Percentiles rank a stretch among this genome's conserved stretches.
phyloP scores from a whole-genome alignment of 768 basidiomycete genomes.

The Hemileccinum rubropunctum region DNA sequence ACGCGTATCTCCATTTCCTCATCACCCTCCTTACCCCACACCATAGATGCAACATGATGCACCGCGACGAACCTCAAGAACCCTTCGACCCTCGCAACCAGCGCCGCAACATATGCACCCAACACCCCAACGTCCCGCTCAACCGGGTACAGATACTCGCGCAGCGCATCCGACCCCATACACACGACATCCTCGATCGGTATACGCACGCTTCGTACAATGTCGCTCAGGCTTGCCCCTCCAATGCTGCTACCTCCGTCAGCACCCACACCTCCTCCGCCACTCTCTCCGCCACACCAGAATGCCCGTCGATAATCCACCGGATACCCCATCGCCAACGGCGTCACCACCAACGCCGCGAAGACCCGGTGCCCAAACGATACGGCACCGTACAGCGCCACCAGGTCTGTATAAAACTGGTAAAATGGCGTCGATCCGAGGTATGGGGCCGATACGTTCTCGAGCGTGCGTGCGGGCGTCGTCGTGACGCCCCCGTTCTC shows the following conservation, averaged over 20 bases:
- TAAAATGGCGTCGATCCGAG: slow-evolving; percentile 79
- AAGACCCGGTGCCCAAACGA: slow-evolving; percentile 84
- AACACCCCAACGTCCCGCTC: slow-evolving; percentile 64
- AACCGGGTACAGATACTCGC: slow-evolving; percentile 68
- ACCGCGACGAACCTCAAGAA: slow-evolving; percentile 68
- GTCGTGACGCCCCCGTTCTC: background rate
- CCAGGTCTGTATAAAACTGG: slow-evolving; percentile 90
- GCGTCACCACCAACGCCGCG: slow-evolving; percentile 69
- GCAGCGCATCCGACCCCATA: slow-evolving; percentile 24
- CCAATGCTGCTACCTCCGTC: background rate
- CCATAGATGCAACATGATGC: slow-evolving; percentile 73
- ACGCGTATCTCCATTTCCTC: slow-evolving; percentile 20
- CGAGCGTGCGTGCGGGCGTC: slow-evolving; percentile 35
- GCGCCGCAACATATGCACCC: slow-evolving; percentile 56
- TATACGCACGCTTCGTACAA: slow-evolving; percentile 55
- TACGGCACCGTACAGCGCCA: slow-evolving; percentile 86
- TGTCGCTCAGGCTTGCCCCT: slow-evolving; percentile 5
- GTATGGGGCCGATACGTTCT: slow-evolving; percentile 52
- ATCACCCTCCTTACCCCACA: slow-evolving; percentile 61
- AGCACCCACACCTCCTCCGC: slow-evolving; percentile 20
- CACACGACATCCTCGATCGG: slow-evolving; percentile 49
- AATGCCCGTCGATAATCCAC: slow-evolving; percentile 80
- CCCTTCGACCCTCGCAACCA: slow-evolving; percentile 42
- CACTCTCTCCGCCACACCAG: slow-evolving; percentile 75
- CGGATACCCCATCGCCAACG: slow-evolving; percentile 73